These are phyloP conservation scores for Candida pseudoglaebosa DNA, from an alignment of 805 yeast genomes.

Conservation along the genomic window DNA sequence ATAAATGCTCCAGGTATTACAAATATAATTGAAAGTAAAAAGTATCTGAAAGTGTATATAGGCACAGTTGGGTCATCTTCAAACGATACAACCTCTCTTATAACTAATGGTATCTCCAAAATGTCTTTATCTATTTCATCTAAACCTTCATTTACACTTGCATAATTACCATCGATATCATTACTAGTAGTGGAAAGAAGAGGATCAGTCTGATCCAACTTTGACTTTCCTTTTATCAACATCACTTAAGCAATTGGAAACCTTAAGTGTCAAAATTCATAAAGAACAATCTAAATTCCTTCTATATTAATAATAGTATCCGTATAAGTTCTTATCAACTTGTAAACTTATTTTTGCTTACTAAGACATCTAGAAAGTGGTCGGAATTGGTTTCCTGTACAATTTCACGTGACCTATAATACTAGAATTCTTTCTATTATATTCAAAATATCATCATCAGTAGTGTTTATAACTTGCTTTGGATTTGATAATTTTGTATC, in stretches of 20 bases:
- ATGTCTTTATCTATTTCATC: slow-evolving; percentile 18
- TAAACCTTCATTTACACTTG: background rate
- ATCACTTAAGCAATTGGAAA: no score
- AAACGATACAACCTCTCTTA: slow-evolving; percentile 34
- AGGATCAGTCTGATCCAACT: background rate
- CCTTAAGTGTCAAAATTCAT: no score
- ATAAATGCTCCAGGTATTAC: slow-evolving; percentile 41
- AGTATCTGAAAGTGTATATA: slow-evolving; percentile 33
- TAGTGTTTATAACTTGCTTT: slow-evolving; percentile 11
- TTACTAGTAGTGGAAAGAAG: background rate
- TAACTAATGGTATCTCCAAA: slow-evolving; percentile 24
- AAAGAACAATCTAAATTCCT: no score
- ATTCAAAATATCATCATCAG: slow-evolving; percentile 18
- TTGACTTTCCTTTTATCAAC: background rate
- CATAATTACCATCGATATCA: background rate
- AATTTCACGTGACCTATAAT: slow-evolving; percentile 2
- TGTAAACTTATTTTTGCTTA: background rate
- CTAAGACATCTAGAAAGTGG: background rate
- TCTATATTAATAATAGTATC: no score
- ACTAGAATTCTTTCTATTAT: slow-evolving; percentile 16
- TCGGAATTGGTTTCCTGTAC: background rate
- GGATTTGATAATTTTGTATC: slow-evolving; percentile 51
- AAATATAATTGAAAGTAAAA: slow-evolving; percentile 30
- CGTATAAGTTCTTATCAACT: no score
- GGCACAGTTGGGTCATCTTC: slow-evolving; percentile 39